These are phyloP conservation scores for Candida hungchunana DNA, from an alignment of 805 yeast genomes.

Conservation along the genomic window DNA sequence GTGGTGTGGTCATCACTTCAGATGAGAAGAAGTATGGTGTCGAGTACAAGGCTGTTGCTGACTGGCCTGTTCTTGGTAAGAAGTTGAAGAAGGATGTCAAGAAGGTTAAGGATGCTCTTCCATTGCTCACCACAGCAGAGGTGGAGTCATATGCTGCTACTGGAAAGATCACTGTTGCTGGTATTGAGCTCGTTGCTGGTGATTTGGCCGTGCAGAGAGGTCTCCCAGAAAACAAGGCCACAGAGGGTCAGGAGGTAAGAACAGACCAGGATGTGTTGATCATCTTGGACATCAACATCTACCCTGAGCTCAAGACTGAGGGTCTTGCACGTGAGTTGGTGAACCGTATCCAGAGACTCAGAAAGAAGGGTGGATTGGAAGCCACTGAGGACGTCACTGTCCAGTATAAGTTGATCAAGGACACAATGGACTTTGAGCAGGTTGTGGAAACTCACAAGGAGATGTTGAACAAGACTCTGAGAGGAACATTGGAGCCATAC, in stretches of 20 bases:
- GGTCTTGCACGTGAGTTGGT: conserved; percentile 95
- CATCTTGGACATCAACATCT: conserved; percentile 80
- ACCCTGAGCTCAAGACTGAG: conserved; percentile 86
- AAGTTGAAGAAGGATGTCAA: conserved; percentile 92
- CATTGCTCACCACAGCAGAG: conserved; percentile 71
- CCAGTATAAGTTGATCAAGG: conserved; percentile 63
- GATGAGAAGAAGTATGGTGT: conserved; percentile 93
- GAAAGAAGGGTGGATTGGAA: conserved; percentile 93
- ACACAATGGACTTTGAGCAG: conserved; percentile 56
- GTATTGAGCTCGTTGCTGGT: conserved; percentile 80
- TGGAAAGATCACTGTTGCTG: conserved; percentile 82
- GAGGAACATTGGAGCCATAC: conserved; percentile 43
- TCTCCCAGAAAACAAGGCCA: conserved; percentile 60
- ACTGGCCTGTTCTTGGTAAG: conserved; percentile 98
- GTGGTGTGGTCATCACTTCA: conserved; percentile 79
- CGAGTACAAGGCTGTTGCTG: conserved; percentile 91
- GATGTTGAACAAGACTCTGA: conserved; percentile 72
- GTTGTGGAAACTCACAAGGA: conserved; percentile 63
- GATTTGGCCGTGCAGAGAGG: conserved; percentile 91
- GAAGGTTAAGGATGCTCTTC: conserved; percentile 91
- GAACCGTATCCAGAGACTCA: conserved; percentile 94
- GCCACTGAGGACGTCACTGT: conserved; percentile 94
- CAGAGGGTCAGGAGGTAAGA: conserved; percentile 79
- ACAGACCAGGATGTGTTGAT: conserved; percentile 86
- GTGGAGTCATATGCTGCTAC: conserved; percentile 69